Evolutionary conservation across 805 yeast genomes (phyloP).

Genomic region (Myxozyma neotropica): DNA sequence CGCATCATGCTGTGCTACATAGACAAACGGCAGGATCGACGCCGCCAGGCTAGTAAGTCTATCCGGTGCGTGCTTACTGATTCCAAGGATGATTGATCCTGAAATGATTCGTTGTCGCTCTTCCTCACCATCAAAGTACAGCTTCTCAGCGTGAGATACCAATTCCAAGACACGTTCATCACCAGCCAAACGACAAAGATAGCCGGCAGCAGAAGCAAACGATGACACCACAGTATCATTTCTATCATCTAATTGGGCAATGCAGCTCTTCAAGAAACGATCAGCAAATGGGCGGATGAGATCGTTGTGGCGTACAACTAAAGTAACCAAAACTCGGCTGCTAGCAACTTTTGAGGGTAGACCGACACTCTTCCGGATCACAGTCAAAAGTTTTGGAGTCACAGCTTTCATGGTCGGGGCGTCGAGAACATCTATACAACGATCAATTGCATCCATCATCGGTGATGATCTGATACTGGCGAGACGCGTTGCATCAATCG

Average conservation of each 20-base stretch:
- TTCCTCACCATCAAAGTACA: slow-evolving; percentile 62
- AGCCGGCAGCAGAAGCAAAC: slow-evolving; percentile 80
- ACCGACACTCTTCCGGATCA: slow-evolving; percentile 75
- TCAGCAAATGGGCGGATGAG: slow-evolving; percentile 58
- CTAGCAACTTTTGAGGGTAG: slow-evolving; percentile 90
- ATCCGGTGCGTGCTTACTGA: slow-evolving; percentile 69
- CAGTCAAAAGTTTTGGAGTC: slow-evolving; percentile 53
- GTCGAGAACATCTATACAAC: slow-evolving; percentile 60
- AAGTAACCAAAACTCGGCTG: slow-evolving; percentile 66
- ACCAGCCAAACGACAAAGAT: slow-evolving; percentile 65
- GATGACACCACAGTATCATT: slow-evolving; percentile 74
- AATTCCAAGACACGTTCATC: slow-evolving; percentile 57
- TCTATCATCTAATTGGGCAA: slow-evolving; percentile 63
- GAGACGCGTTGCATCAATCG: slow-evolving; percentile 75
- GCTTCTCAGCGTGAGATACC: slow-evolving; percentile 51
- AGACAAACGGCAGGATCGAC: slow-evolving; percentile 75
- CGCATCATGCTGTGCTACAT: slow-evolving; percentile 72
- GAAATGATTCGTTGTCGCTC: slow-evolving; percentile 50
- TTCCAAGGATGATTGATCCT: slow-evolving; percentile 48
- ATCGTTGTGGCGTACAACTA: slow-evolving; percentile 60
- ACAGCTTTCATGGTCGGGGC: slow-evolving; percentile 53
- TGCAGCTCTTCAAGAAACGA: slow-evolving; percentile 59
- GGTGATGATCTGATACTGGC: slow-evolving; percentile 80
- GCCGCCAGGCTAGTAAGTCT: slow-evolving; percentile 62
- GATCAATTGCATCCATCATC: slow-evolving; percentile 82